These are phyloP conservation scores for Pontederia crassipes DNA, from an alignment of 176 grass and related monocot species.

Conservation along the genomic window DNA sequence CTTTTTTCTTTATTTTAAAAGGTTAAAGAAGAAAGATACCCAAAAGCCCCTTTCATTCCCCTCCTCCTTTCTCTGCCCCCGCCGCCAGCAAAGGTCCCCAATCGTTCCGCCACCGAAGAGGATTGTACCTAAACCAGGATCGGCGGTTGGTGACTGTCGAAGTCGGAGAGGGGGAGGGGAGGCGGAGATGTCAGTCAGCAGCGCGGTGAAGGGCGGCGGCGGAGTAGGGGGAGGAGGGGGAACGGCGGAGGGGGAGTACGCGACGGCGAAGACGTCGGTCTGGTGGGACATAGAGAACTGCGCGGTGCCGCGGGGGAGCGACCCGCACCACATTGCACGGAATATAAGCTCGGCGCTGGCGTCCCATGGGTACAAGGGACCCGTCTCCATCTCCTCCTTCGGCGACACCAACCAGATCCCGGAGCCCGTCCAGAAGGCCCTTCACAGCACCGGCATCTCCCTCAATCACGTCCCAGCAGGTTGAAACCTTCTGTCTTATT, in stretches of 20 bases:
- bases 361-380: slow-evolving; percentile 49
- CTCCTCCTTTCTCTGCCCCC: not conserved
- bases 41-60: too few species aligned
- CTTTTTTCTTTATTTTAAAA: too few species aligned
- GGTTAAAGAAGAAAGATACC: too few species aligned
- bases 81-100: not conserved
- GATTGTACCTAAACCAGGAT: not conserved
- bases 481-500: slow-evolving; percentile 9
- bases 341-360: slow-evolving; percentile 90
- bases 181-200: too few species aligned
- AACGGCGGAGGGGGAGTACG: slow-evolving; percentile 26
- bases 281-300: slow-evolving; percentile 99
- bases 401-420: slow-evolving; percentile 39
- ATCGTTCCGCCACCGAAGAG: not conserved
- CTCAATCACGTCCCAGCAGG: slow-evolving; percentile 92
- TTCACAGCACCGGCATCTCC: slow-evolving; percentile 85
- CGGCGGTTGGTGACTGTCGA: not conserved
- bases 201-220: slow-evolving; percentile 12
- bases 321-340: slow-evolving; percentile 70
- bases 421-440: slow-evolving; percentile 40
- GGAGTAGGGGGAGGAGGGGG: slow-evolving; percentile 19
- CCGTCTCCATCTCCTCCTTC: slow-evolving; percentile 75
- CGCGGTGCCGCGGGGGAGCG: slow-evolving; percentile 45
- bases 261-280: slow-evolving; percentile 68
- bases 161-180: not conserved